A percentile compares a stretch with the other conserved stretches of the same genome.
phyloP scores from a whole-genome alignment of 164 flowering plant genomes.

The Tinospora cordifolia region DNA sequence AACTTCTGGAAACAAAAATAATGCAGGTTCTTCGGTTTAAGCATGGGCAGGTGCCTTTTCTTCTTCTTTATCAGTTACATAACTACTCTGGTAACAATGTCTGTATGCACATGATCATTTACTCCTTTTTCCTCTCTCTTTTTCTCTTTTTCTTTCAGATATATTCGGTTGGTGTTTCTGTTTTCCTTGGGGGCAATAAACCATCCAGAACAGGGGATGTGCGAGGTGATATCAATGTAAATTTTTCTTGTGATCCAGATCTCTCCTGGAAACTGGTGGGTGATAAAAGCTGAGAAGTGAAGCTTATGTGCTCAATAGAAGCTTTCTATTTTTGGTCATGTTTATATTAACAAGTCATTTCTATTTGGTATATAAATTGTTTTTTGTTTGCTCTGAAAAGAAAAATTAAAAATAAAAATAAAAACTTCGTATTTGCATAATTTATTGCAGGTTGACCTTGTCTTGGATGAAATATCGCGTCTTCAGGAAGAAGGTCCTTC shows the following conservation, averaged over 20 bases:
- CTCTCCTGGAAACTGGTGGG: conserved; percentile 69
- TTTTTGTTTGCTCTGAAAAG: no score
- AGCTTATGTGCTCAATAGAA: neutral
- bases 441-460: conserved; percentile 61
- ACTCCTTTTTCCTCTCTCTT: neutral
- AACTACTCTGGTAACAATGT: neutral
- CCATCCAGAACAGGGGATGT: conserved; percentile 81
- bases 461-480: conserved; percentile 64
- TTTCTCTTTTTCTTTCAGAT: conserved; percentile 34
- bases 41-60: conserved; percentile 72
- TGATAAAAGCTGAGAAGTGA: neutral
- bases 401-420: no score
- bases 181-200: conserved; percentile 90
- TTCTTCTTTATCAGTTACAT: neutral
- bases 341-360: neutral
- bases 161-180: conserved; percentile 86
- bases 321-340: neutral
- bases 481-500: conserved; percentile 91
- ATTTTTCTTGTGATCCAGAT: conserved; percentile 92
- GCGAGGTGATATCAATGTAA: conserved; percentile 87
- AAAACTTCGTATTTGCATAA: neutral
- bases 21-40: conserved; percentile 89
- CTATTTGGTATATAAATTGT: neutral
- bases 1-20: conserved; percentile 83
- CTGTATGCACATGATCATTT: neutral